phyloP scores from a whole-genome alignment of 1,284 basidiomycete genomes.

The Neolentinus lepideus region DNA sequence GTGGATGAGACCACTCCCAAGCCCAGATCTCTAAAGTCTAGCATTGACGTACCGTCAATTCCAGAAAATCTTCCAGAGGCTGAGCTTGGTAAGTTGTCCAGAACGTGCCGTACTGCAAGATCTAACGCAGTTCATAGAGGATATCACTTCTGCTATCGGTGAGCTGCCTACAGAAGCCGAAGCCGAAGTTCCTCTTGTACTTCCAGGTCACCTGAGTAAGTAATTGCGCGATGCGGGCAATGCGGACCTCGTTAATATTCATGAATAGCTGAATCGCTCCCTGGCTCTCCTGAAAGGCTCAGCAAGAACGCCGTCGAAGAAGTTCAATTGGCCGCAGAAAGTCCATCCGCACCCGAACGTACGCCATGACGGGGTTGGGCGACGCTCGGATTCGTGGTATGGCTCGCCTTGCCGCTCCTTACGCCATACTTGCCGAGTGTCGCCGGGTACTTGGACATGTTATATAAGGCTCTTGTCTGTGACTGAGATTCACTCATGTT shows the following conservation, averaged over 20 bases:
- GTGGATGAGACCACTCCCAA: background rate
- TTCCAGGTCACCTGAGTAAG: background rate
- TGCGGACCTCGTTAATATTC: background rate
- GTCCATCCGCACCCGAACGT: slow-evolving; percentile 3
- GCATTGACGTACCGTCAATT: background rate
- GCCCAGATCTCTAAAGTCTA: background rate
- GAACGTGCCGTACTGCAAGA: background rate
- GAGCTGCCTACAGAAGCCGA: background rate
- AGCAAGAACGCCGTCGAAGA: background rate
- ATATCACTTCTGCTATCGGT: background rate
- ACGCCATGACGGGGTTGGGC: slow-evolving; percentile 50
- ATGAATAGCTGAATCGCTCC: background rate
- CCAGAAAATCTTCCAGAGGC: background rate
- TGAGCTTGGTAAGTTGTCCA: background rate
- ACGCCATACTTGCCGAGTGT: slow-evolving; percentile 47
- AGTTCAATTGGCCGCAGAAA: background rate
- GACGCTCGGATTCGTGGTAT: slow-evolving; percentile 43
- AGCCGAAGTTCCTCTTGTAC: background rate
- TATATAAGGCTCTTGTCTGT: background rate
- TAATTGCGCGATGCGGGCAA: background rate
- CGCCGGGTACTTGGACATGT: slow-evolving; percentile 33
- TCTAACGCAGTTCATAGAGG: background rate
- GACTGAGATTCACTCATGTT: background rate
- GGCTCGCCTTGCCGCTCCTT: slow-evolving; percentile 35
- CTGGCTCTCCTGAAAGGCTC: background rate